Evolutionary conservation across 306 rosid genomes (phyloP).

Genomic region (Rubus idaeus): DNA sequence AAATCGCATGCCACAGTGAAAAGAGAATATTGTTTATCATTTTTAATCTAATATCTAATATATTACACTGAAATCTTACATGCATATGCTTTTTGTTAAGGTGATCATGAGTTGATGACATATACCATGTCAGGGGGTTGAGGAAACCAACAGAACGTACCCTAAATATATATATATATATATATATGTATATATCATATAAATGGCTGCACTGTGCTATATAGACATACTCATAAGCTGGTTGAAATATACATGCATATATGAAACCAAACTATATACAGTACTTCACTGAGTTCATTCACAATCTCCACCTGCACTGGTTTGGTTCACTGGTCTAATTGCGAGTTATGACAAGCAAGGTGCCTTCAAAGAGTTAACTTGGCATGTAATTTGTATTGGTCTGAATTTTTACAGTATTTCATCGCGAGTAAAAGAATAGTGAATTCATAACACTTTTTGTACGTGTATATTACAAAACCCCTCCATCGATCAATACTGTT

Average conservation of each 20-base stretch:
- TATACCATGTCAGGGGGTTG: not conserved
- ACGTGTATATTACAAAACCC: too few species aligned
- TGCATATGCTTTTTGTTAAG: not conserved
- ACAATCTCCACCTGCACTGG: not conserved
- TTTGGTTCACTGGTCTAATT: not conserved
- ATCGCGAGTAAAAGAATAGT: not conserved
- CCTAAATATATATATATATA: not conserved
- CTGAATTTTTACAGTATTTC: not conserved
- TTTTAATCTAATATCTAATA: slow-evolving; percentile 18
- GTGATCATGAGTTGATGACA: not conserved
- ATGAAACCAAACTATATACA: not conserved
- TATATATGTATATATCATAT: too few species aligned
- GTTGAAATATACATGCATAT: not conserved
- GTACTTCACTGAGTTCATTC: not conserved
- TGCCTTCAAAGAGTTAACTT: not conserved
- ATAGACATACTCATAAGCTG: not conserved
- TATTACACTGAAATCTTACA: slow-evolving; percentile 6
- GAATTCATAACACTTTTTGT: too few species aligned
- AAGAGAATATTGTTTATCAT: slow-evolving; percentile 15
- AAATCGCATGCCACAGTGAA: slow-evolving; percentile 47
- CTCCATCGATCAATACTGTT: too few species aligned
- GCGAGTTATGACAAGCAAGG: not conserved
- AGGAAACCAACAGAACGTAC: not conserved
- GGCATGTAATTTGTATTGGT: not conserved
- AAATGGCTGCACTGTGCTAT: not conserved